A percentile compares a stretch with the other conserved stretches of the same genome.
Evolutionary conservation across 495 filamentous ascomycete genomes (phyloP).

Genomic region (Hypoxylon crocopeplum): DNA sequence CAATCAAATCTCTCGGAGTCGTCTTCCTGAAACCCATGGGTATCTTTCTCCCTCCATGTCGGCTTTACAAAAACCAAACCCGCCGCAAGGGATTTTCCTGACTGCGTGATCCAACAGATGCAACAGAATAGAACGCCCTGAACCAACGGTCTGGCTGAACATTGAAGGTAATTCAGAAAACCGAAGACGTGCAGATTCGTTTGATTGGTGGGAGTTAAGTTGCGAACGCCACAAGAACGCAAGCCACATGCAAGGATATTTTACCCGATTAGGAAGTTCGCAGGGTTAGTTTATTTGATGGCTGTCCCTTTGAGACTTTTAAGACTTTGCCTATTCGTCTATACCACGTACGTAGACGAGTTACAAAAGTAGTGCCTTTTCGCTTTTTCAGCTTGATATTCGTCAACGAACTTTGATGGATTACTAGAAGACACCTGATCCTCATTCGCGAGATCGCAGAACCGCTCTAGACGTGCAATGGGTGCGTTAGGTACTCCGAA

Average conservation of each 20-base stretch:
- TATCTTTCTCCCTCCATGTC: constrained; percentile 26
- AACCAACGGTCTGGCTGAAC: too few relatives aligned
- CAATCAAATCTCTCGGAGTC: constrained; percentile 17
- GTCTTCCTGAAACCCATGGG: constrained; percentile 26
- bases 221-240: constrained; percentile 23
- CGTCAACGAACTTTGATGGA: not conserved
- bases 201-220: too few relatives aligned
- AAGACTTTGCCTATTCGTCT: too few relatives aligned
- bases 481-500: constrained; percentile 3
- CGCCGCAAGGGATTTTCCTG: constrained; percentile 17
- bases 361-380: too few relatives aligned
- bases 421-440: not conserved
- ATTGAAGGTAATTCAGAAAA: too few relatives aligned
- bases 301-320: too few relatives aligned
- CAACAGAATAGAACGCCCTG: not conserved
- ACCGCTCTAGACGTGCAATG: too few relatives aligned
- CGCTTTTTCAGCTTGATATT: not conserved
- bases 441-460: not conserved
- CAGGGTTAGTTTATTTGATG: too few relatives aligned
- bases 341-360: too few relatives aligned
- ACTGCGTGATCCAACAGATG: constrained; percentile 1
- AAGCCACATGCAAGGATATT: constrained; percentile 28
- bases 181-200: too few relatives aligned
- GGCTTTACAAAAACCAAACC: constrained; percentile 1
- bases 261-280: constrained; percentile 26